A percentile compares a stretch with the other conserved stretches of the same genome.
Evolutionary conservation across 768 basidiomycete genomes (phyloP).

Genomic region (Tephrocybe sp.): DNA sequence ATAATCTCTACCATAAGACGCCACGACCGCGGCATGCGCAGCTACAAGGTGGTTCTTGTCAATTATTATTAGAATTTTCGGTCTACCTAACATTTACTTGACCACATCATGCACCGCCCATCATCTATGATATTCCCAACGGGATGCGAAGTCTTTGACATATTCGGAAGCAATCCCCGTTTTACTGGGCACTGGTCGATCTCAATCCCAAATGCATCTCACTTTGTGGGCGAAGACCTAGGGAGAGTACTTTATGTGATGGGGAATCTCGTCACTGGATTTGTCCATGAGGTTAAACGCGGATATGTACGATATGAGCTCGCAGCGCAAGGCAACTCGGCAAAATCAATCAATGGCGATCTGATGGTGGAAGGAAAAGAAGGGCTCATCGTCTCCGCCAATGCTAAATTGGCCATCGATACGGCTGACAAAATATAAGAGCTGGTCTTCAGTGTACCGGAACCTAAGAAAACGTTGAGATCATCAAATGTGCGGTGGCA

Average conservation of each 20-base stretch:
- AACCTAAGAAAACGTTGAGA: neutral
- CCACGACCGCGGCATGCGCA: too few species aligned
- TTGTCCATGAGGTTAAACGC: slow-evolving; percentile 5
- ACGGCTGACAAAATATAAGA: neutral
- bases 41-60: too few species aligned
- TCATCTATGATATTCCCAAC: too few species aligned
- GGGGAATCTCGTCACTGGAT: slow-evolving; percentile 4
- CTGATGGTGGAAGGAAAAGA: neutral
- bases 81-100: too few species aligned
- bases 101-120: too few species aligned
- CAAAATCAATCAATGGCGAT: neutral
- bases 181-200: slow-evolving; percentile 7
- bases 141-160: neutral
- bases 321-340: too few species aligned
- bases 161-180: neutral
- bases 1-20: too few species aligned
- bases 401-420: neutral
- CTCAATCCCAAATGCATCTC: neutral
- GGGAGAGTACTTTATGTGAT: slow-evolving; percentile 2
- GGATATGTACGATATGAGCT: slow-evolving; percentile 5
- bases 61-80: too few species aligned
- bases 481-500: too few species aligned
- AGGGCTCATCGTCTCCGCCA: neutral
- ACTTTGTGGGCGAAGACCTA: neutral
- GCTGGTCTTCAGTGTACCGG: neutral